Base-by-base conservation (phyloP, 192 early-diverging fungal species). In the Coemansia guatemalensis region DNA sequence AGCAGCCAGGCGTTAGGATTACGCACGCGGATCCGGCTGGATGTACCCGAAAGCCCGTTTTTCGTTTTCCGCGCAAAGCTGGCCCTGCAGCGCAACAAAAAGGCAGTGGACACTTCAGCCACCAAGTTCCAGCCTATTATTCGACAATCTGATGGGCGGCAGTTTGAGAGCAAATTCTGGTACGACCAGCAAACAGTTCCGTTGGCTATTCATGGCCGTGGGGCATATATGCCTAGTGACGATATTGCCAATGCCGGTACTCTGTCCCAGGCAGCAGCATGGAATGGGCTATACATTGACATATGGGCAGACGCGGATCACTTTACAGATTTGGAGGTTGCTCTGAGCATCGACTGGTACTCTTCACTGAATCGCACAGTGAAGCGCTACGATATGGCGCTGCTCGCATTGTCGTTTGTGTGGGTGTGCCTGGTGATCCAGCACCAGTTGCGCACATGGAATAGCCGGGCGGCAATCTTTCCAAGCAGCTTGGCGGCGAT, bases 381-480 rank as follows among this genome's bases (percentile, higher is more conserved):
- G 7, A 88, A 89, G 65, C 83, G 91, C 30, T 87, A 89, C 48
- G 85, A 89, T 23, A 89, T 88, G 58, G 83, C 85, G n/a, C 56
- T 89, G 20, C 58, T 87, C n/a, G 85, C 86, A 3, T 81, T 90
- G 61, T 81, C 88, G 18, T 89, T 87, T 62, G 75, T 89, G 7
- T 86, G 86, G 56, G 83, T 86, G 0, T 67, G 87, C 4, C 52
- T 90, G 57, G 69, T 85, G 5, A 30, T 89, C 23, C 58, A 71
- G n/a, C 60, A 73, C 30, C 79, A 82, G 64, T 49, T 82, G 52
- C 65, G 62, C 9, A 21, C 53, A 35, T 81, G 78, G 78, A 70
- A 71, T 30, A 32, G 58, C 12, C 56, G 24, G 53, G 22, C 52
- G 53, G 27, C 65, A 0, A 21, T 27, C 55, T 81, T 75, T 22